Percentiles rank a stretch among this genome's conserved stretches.
These are phyloP conservation scores for Glycine tomentella DNA, from an alignment of 306 rosid species.

Conservation along the genomic window DNA sequence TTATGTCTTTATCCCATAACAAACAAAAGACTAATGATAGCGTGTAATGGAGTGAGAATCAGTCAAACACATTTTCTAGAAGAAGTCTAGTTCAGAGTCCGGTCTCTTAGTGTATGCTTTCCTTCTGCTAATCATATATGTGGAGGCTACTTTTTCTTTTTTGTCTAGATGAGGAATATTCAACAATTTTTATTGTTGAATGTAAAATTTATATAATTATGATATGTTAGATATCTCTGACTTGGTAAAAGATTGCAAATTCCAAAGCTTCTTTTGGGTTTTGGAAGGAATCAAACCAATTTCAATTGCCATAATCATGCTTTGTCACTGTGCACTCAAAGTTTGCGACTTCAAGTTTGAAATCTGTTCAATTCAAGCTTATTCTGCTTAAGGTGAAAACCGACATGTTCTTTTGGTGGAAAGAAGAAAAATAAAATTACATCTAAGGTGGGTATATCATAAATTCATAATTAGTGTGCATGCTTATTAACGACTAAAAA, in stretches of 20 bases:
- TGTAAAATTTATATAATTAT: conserved; percentile 45
- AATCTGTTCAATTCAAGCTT: background rate
- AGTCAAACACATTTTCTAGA: conserved; percentile 38
- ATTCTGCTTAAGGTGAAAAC: conserved; percentile 9
- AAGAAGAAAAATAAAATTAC: background rate
- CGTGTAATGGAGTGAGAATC: background rate
- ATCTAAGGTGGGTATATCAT: background rate
- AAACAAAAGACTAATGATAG: conserved; percentile 38
- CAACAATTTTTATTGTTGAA: conserved; percentile 49
- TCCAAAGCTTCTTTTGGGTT: conserved; percentile 47
- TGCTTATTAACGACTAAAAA: background rate
- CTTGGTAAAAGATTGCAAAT: conserved; percentile 49
- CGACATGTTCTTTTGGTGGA: background rate
- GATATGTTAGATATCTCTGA: conserved; percentile 36
- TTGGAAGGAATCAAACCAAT: conserved; percentile 42
- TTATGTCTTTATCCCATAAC: conserved; percentile 44
- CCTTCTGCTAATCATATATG: conserved; percentile 39
- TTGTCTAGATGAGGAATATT: conserved; percentile 31
- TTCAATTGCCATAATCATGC: conserved; percentile 19
- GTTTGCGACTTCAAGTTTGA: conserved; percentile 27
- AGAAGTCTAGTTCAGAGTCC: conserved; percentile 21
- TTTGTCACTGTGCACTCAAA: conserved; percentile 15
- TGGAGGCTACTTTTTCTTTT: conserved; percentile 1
- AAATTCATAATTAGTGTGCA: conserved; percentile 1
- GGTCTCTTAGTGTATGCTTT: conserved; percentile 32